Percentiles rank a stretch among this genome's conserved stretches.
Evolutionary conservation across 805 yeast species (phyloP).

Genomic region (Hanseniaspora lindneri): DNA sequence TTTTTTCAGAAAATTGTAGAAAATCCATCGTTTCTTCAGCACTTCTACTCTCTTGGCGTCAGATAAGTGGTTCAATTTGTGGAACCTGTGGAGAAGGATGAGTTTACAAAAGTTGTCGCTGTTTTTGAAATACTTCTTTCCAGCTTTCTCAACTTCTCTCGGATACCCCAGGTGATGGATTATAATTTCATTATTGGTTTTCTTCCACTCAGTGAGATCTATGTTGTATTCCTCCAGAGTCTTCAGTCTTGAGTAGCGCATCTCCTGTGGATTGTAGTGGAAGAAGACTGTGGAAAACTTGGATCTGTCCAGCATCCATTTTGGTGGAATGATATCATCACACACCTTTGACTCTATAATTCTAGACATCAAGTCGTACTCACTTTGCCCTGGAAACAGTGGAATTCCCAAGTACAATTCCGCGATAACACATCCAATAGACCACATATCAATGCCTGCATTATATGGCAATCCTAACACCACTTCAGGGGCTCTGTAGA

Average conservation of each 20-base stretch:
- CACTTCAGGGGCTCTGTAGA: conserved; percentile 91
- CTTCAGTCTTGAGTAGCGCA: conserved; percentile 31
- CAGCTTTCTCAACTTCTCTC: conserved; percentile 48
- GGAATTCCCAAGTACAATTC: conserved; percentile 88
- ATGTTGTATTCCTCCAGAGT: conserved; percentile 40
- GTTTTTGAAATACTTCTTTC: conserved; percentile 68
- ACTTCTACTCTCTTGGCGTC: conserved; percentile 38
- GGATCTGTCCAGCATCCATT: conserved; percentile 96
- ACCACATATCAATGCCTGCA: conserved; percentile 94
- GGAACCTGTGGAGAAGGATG: conserved; percentile 60
- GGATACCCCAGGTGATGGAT: conserved; percentile 19
- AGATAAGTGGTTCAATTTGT: conserved; percentile 35
- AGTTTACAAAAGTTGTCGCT: conserved; percentile 52
- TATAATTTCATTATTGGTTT: conserved; percentile 7
- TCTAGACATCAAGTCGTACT: conserved; percentile 76
- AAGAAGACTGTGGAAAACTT: conserved; percentile 59
- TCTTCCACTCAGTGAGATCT: conserved; percentile 19
- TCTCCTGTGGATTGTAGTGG: conserved; percentile 22
- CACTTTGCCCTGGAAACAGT: conserved; percentile 87
- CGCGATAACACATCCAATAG: conserved; percentile 82
- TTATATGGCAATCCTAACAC: conserved; percentile 85
- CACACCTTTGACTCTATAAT: conserved; percentile 48
- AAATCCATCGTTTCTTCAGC: conserved; percentile 53
- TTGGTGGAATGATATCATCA: conserved; percentile 62
- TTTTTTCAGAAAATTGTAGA: conserved; percentile 68